phyloP scores from a whole-genome alignment of 345 rosid genomes.

The Clausena lansium region DNA sequence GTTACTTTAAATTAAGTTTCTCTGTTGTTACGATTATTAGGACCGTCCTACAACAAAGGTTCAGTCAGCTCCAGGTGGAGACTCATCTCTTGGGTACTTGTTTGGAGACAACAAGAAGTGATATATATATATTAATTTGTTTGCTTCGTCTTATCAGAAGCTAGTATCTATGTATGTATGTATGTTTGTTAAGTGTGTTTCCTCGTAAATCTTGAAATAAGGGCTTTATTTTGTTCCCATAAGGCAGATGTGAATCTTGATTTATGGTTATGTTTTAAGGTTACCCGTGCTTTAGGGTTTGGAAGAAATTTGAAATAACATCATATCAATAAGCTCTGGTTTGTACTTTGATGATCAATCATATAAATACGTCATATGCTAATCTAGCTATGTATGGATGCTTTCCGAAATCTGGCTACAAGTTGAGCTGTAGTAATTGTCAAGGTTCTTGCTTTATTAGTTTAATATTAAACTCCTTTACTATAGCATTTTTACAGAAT shows the following conservation, averaged over 20 bases:
- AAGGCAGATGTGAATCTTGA: not conserved
- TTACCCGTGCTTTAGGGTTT: not conserved
- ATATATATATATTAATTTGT: not conserved
- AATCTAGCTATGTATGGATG: not conserved
- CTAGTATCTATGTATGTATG: no score
- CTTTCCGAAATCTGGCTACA: no score
- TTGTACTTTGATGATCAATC: not conserved
- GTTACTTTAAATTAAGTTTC: not conserved
- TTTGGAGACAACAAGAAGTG: not conserved
- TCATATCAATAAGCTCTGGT: not conserved
- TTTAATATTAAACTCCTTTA: no score
- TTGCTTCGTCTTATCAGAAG: no score
- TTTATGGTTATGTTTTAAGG: not conserved
- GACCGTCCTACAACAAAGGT: constrained; percentile 14
- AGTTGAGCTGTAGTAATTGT: no score
- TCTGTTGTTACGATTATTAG: not conserved
- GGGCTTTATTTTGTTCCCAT: not conserved
- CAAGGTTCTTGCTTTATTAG: no score
- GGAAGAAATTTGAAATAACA: not conserved
- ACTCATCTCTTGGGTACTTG: constrained; percentile 6
- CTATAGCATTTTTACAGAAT: no score
- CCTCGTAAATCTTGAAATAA: not conserved
- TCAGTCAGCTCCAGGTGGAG: constrained; percentile 3
- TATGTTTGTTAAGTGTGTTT: not conserved
- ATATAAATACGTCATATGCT: not conserved